These are phyloP conservation scores for Aureobasidium sp. DNA, from an alignment of 2,329 filamentous ascomycete genomes.

Conservation along the genomic window DNA sequence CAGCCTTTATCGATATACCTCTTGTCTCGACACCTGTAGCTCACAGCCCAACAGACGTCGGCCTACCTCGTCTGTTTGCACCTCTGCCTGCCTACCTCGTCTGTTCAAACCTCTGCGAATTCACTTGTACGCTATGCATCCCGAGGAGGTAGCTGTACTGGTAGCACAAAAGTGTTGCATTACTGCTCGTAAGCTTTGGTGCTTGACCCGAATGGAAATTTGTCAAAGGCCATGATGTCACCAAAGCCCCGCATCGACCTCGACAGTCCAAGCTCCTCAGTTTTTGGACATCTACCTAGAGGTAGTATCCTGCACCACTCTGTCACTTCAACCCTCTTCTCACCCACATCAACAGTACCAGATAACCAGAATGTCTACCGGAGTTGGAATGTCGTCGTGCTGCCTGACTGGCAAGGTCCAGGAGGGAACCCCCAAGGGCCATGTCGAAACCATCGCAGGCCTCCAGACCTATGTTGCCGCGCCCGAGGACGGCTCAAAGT, in stretches of 20 bases:
- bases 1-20: background rate
- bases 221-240: background rate
- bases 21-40: background rate
- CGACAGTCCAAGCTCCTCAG: background rate
- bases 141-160: background rate
- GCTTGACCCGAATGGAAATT: background rate
- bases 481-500: constrained; percentile 32
- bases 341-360: background rate
- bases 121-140: background rate
- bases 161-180: background rate
- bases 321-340: background rate
- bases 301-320: background rate
- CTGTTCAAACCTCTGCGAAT: too few relatives aligned
- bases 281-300: background rate
- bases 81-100: too few relatives aligned
- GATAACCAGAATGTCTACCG: constrained; percentile 17
- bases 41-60: background rate
- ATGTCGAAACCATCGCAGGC: constrained; percentile 29
- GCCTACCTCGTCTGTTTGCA: background rate
- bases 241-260: background rate
- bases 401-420: constrained; percentile 35
- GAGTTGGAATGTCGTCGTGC: constrained; percentile 33
- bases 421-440: constrained; percentile 29
- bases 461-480: constrained; percentile 37
- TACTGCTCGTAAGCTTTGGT: background rate